Evolutionary conservation across 176 grass and related monocot genomes (phyloP).

Genomic region (maize (Zea mays)): DNA sequence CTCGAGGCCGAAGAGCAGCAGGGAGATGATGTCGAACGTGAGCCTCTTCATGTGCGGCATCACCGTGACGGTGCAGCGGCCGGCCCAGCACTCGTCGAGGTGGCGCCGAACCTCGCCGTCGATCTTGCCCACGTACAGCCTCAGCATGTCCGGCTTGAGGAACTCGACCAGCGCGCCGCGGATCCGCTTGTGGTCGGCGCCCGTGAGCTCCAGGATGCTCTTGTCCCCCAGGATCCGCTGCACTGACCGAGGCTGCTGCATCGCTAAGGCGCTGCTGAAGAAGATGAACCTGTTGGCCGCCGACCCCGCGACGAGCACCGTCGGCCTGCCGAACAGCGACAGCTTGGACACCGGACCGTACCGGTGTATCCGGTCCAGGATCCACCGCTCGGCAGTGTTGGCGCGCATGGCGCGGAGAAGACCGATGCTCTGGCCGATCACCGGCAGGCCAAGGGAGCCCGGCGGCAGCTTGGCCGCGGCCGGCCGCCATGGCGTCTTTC

Average conservation of each 20-base stretch:
- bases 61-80: background rate
- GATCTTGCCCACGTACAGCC: constrained; percentile 46
- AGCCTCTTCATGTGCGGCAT: constrained; percentile 53
- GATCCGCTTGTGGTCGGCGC: constrained; percentile 50
- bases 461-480: constrained; percentile 34
- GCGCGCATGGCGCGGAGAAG: constrained; percentile 54
- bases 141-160: constrained; percentile 53
- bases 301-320: constrained; percentile 31
- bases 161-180: constrained; percentile 48
- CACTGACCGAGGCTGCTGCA: constrained; percentile 42
- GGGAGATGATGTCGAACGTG: constrained; percentile 49
- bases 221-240: constrained; percentile 31
- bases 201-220: constrained; percentile 40
- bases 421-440: constrained; percentile 51
- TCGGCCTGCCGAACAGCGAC: constrained; percentile 51
- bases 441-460: constrained; percentile 47
- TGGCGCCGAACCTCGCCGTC: constrained; percentile 53
- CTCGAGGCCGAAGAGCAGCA: constrained; percentile 47
- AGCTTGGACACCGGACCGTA: constrained; percentile 64
- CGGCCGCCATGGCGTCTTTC: background rate
- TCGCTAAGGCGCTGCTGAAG: constrained; percentile 30
- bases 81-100: constrained; percentile 42
- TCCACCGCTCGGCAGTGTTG: constrained; percentile 50
- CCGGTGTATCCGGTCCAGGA: constrained; percentile 21
- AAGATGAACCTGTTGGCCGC: constrained; percentile 56